phyloP scores from a whole-genome alignment of 1,284 basidiomycete genomes.

The Tilletia caries region DNA sequence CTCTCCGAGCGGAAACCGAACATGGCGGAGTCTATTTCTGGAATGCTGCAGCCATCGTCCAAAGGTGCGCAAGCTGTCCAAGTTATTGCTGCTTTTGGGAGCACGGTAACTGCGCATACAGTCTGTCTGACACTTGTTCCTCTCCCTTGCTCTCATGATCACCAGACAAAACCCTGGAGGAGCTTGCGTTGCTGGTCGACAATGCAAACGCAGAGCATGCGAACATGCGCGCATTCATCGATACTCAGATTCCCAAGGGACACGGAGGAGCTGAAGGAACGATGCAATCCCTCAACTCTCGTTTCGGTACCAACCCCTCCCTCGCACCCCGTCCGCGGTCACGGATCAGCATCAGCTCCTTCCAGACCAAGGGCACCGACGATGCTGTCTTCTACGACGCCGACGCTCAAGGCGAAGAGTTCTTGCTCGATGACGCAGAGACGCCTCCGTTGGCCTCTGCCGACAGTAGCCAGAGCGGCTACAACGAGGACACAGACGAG shows the following conservation, averaged over 20 bases:
- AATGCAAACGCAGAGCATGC: conserved; percentile 36
- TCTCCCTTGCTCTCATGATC: conserved; percentile 9
- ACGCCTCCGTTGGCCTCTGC: conserved; percentile 7
- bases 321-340: conserved; percentile 17
- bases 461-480: conserved; percentile 30
- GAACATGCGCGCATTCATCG: conserved; percentile 35
- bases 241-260: conserved; percentile 32
- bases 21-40: not conserved
- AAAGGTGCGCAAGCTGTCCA: no score
- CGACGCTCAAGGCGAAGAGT: conserved; percentile 23
- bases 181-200: conserved; percentile 31
- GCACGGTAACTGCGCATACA: no score
- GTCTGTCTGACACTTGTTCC: not conserved
- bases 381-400: conserved; percentile 49
- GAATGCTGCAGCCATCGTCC: not conserved
- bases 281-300: conserved; percentile 32
- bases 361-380: conserved; percentile 37
- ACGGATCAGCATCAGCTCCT: conserved; percentile 32
- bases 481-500: conserved; percentile 36
- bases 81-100: no score
- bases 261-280: conserved; percentile 26
- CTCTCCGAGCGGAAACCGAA: conserved; percentile 9
- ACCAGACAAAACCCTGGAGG: conserved; percentile 1
- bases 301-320: conserved; percentile 12
- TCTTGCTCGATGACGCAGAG: conserved; percentile 14